Evolutionary conservation across 495 filamentous ascomycete species (phyloP).

Genomic region (Astrocystis sublimbata): DNA sequence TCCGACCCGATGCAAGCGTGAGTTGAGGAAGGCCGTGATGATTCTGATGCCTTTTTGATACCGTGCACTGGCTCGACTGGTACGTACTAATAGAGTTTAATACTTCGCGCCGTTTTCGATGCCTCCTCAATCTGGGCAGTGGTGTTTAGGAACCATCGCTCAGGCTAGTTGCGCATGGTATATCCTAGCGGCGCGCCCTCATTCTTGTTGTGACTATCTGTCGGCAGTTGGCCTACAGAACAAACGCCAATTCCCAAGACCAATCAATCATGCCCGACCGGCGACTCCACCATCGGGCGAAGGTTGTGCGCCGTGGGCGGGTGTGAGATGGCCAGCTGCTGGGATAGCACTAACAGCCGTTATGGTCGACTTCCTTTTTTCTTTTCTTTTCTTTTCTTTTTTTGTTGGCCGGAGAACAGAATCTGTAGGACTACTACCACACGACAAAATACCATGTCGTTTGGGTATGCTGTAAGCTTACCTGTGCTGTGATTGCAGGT

Average conservation of each 20-base stretch:
- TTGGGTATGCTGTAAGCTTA: too few species aligned
- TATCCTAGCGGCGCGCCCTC: neutral
- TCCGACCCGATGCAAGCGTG: neutral
- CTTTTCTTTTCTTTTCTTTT: neutral
- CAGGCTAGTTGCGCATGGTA: conserved; percentile 3
- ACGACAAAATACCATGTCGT: too few species aligned
- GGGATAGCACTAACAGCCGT: neutral
- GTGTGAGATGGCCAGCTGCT: neutral
- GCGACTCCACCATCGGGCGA: neutral
- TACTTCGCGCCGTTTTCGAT: neutral
- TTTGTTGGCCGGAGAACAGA: too few species aligned
- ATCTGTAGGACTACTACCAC: too few species aligned
- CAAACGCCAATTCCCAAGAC: neutral
- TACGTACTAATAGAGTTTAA: neutral
- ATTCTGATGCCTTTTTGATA: too few species aligned
- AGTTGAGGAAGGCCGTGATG: too few species aligned
- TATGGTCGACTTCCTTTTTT: conserved; percentile 3
- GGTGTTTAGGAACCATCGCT: neutral
- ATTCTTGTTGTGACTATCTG: conserved; percentile 2
- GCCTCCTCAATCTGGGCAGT: neutral
- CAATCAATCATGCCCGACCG: conserved; percentile 4
- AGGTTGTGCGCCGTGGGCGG: neutral
- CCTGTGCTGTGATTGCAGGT: neutral
- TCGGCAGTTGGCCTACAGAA: conserved; percentile 13
- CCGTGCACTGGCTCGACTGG: too few species aligned